These are phyloP conservation scores for Pilaira anomala DNA, from an alignment of 192 early-diverging fungal genomes.

Conservation along the genomic window DNA sequence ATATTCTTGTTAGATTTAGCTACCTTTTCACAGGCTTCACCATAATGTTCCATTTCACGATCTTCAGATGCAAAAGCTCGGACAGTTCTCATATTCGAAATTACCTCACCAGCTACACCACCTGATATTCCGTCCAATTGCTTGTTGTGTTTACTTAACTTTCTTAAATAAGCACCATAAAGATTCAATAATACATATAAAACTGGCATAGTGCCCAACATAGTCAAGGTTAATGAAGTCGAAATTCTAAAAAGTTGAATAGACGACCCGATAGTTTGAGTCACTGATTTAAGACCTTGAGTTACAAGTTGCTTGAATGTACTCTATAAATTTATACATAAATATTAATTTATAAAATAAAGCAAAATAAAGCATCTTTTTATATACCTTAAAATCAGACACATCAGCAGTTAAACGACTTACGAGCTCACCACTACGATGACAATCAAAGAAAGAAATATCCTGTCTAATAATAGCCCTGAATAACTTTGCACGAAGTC, in stretches of 20 bases:
- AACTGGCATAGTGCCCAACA: conserved; percentile 49
- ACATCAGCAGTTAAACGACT: conserved; percentile 54
- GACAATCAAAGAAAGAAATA: conserved; percentile 58
- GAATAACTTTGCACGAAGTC: conserved; percentile 49
- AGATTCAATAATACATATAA: conserved; percentile 47
- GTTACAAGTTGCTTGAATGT: conserved; percentile 62
- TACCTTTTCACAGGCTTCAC: conserved; percentile 39
- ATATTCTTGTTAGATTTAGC: conserved; percentile 42
- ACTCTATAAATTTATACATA: conserved; percentile 14
- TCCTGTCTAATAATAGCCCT: conserved; percentile 55
- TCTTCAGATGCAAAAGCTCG: conserved; percentile 57
- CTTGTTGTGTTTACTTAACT: conserved; percentile 39
- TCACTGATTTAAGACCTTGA: conserved; percentile 54
- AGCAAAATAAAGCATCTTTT: not conserved
- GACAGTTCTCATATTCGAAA: conserved; percentile 58
- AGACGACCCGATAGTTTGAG: conserved; percentile 52
- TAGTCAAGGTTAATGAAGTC: conserved; percentile 47
- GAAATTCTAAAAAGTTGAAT: conserved; percentile 54
- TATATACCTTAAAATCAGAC: conserved; percentile 50
- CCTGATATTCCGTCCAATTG: conserved; percentile 47
- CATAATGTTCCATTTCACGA: conserved; percentile 49
- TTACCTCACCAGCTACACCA: conserved; percentile 55
- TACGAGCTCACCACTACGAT: conserved; percentile 52
- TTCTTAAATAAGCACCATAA: conserved; percentile 57
- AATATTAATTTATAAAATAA: not conserved